Percentiles rank a stretch among this genome's conserved stretches.
Evolutionary conservation across 352 stramenopile species (phyloP).

Genomic region (Thalassiosira pacifica): DNA sequence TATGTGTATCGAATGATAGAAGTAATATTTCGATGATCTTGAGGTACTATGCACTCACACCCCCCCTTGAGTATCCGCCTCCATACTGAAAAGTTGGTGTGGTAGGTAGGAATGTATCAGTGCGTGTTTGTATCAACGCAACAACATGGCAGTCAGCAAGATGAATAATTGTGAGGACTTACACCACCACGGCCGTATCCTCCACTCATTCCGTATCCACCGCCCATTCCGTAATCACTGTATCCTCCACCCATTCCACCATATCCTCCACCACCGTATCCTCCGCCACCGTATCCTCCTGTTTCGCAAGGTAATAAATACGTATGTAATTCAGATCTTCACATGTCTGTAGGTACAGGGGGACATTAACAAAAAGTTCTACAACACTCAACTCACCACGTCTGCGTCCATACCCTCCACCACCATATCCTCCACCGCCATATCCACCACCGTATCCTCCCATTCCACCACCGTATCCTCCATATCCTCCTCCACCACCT

Average conservation of each 20-base stretch:
- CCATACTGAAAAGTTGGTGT: slow-evolving; percentile 5
- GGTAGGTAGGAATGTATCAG: no score
- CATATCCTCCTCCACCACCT: slow-evolving; percentile 13
- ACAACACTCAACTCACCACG: slow-evolving; percentile 13
- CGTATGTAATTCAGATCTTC: not conserved
- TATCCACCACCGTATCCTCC: slow-evolving; percentile 14
- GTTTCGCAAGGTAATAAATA: slow-evolving; percentile 3
- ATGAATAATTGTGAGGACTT: no score
- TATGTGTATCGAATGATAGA: no score
- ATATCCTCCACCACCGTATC: slow-evolving; percentile 1
- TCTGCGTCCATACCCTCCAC: not conserved
- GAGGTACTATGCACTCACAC: no score
- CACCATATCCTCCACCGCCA: not conserved
- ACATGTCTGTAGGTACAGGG: not conserved
- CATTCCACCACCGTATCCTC: slow-evolving; percentile 14
- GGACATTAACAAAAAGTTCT: not conserved
- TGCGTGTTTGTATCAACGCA: no score
- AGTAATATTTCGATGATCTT: no score
- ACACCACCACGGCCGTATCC: no score
- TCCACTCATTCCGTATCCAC: no score
- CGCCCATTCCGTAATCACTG: slow-evolving; percentile 25
- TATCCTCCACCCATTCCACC: slow-evolving; percentile 1
- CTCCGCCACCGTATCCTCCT: slow-evolving; percentile 22
- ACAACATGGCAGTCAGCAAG: no score
- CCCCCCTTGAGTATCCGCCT: slow-evolving; percentile 34